A percentile compares a stretch with the other conserved stretches of the same genome.
phyloP scores from a whole-genome alignment of 345 rosid genomes.

The Balakata baccata region DNA sequence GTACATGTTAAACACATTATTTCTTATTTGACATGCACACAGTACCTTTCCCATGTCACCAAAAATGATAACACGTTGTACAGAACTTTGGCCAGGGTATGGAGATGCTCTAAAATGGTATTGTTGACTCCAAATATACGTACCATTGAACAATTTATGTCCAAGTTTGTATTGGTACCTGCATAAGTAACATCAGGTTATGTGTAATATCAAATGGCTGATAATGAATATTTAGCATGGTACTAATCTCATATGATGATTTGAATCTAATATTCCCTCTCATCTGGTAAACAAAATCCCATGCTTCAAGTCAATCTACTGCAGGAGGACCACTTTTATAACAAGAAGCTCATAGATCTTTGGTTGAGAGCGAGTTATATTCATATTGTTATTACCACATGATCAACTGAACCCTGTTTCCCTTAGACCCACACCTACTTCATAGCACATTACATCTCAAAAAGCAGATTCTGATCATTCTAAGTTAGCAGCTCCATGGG shows the following conservation, averaged over 20 bases:
- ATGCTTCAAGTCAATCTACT: neutral
- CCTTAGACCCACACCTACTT: neutral
- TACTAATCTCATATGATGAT: neutral
- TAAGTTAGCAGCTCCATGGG: neutral
- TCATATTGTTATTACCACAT: neutral
- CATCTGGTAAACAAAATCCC: neutral
- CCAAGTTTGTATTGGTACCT: constrained; percentile 67
- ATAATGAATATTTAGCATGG: neutral
- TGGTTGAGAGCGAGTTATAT: neutral
- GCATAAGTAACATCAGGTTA: constrained; percentile 4
- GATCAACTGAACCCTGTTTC: neutral
- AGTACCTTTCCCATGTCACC: constrained; percentile 88
- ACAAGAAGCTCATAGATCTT: neutral
- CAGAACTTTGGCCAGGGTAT: constrained; percentile 63
- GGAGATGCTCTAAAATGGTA: constrained; percentile 68
- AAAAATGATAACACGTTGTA: constrained; percentile 62
- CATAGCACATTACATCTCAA: neutral
- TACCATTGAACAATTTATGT: constrained; percentile 46
- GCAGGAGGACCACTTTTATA: neutral
- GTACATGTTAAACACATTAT: neutral
- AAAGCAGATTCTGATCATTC: neutral
- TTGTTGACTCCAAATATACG: constrained; percentile 54
- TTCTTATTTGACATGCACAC: constrained; percentile 10
- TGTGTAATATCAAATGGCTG: neutral
- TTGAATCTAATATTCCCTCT: neutral